Evolutionary conservation across 73 alveolate species (phyloP), one percentile per base, ranked within the genome.

Genomic region (Symbiodinium pilosum): DNA sequence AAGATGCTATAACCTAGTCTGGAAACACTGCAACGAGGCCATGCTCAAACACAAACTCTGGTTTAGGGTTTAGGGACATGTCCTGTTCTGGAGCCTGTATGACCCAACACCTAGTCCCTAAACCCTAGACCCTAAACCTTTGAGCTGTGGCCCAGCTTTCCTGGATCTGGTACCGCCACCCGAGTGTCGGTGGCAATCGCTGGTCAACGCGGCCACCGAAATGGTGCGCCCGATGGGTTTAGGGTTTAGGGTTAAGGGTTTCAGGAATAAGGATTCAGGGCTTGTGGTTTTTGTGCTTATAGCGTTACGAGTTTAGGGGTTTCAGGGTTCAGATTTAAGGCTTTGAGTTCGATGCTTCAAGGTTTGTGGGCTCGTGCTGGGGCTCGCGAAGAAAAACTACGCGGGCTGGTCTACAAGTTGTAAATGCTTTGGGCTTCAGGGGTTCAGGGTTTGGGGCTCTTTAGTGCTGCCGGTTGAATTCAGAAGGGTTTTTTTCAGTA

Each of bases 161-260:
- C 88, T 42, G 81, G 88, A 91, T 91, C 30, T 91, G 97, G 97
- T 91, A 91, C 51, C 97, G 97, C 3, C 97, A 68, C n/a, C 97
- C 88, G 7, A 91, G 97, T 77, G 75, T 85, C 40, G 97, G 97
- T 20, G 97, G 97, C 73, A 91, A 91, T 34, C 97, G 97, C 97
- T 91, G 97, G 97, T 91, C 97, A n/a, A 91, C 97, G 38, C 97
- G 97, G 1, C 97, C 97, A 14, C 97, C 97, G 39, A 42, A 43
- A n/a, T 91, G 97, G 97, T 91, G 97, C 85, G 85, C 44, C 38
- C 68, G 32, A 51, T 21, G 36, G 92, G 92, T 2, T 64, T 3
- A 64, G 77, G 77, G 41, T 24, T 64, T 28, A 5, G 32, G 77
- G 77, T 56, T 56, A 0, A 64, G 41, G 77, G 41, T 0, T 64